Percentiles rank a stretch among this genome's conserved stretches.
Evolutionary conservation across 2,329 filamentous ascomycete species (phyloP).

Genomic region (Cladosporium velox): DNA sequence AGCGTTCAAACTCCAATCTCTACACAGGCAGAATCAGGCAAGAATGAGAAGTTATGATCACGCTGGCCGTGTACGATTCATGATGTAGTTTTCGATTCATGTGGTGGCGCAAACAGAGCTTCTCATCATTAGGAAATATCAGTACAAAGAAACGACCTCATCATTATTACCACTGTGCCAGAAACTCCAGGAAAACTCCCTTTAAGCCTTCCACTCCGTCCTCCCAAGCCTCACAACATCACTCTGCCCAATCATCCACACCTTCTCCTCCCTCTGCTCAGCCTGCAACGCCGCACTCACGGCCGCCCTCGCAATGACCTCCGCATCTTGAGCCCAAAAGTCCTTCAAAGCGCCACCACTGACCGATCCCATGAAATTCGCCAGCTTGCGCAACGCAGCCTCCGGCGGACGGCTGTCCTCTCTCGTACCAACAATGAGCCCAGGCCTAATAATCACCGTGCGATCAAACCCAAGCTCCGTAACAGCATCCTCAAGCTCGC

Average conservation of each 20-base stretch:
- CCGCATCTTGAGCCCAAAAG: constrained; percentile 70
- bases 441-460: constrained; percentile 73
- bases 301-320: constrained; percentile 69
- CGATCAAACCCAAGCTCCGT: constrained; percentile 73
- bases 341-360: constrained; percentile 59
- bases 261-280: constrained; percentile 57
- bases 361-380: constrained; percentile 58
- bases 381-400: constrained; percentile 56
- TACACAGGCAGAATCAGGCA: background rate
- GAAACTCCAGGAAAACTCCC: background rate
- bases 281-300: constrained; percentile 59
- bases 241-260: constrained; percentile 60
- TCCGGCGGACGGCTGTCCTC: constrained; percentile 60
- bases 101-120: background rate
- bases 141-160: background rate
- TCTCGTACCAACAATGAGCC: constrained; percentile 71
- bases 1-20: background rate
- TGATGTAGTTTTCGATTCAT: background rate
- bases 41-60: background rate
- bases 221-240: constrained; percentile 71
- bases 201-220: constrained; percentile 46
- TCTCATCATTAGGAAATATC: background rate
- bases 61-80: background rate
- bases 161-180: background rate
- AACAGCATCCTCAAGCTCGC: constrained; percentile 78